Evolutionary conservation across 2,329 filamentous ascomycete genomes (phyloP), one percentile per base, ranked within the genome.

Genomic region (Amylocarpus encephaloides): DNA sequence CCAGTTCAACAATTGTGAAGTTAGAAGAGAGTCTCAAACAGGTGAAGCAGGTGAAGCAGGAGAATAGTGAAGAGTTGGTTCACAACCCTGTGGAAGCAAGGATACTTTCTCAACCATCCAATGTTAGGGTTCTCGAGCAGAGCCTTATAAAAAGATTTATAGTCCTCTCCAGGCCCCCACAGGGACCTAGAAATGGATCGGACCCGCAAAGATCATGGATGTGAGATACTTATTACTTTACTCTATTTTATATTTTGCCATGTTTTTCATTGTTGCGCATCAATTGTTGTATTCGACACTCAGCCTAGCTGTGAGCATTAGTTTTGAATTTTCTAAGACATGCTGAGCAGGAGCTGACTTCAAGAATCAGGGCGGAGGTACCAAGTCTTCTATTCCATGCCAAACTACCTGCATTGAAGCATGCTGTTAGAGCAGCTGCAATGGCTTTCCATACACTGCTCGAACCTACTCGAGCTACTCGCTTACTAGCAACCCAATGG

Each of bases 381-480:
- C 43, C 43, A 7, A 30, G 18, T 19, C 5, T 40, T 16, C 19
- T 40, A 13, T 32, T 15, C 18, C 6, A 30, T 11, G 11, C 30
- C 18, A 29, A 33, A 33, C 12, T 40, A 15, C 35, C 26, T 9
- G 45, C 38, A 32, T 32, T 40, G 39, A 13, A 36, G 15, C 18
- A 33, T 9, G 18, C 45, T 19, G 16, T 40, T 29, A 6, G 22
- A 30, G 35, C 45, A 9, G 32, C 43, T 35, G 43, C 43, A 34
- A 45, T 45, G 30, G 43, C 43, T n/a, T 45, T 34, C 35, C 43
- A 45, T 15, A 45, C 43, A 13, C 5, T 19, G 30, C 2, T 34
- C 5, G 12, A 29, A 32, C 38, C 38, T 32, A 9, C 15, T 10
- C 18, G 13, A 32, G 13, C 10, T n/a, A 18, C 19, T 2, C n/a